phyloP scores from a whole-genome alignment of 805 yeast species.

The Cyberlindnera amylophila region DNA sequence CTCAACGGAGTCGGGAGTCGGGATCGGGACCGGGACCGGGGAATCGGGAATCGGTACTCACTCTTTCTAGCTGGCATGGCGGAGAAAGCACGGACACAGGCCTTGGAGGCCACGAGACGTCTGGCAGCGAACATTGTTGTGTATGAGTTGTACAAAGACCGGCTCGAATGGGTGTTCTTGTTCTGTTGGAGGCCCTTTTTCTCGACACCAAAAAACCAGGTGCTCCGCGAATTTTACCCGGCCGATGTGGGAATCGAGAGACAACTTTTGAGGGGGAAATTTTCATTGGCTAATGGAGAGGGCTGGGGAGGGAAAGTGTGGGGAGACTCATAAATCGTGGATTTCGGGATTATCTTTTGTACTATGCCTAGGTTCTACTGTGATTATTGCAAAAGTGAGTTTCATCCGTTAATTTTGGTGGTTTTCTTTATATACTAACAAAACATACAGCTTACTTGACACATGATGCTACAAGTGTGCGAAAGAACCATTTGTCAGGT shows the following conservation, averaged over 20 bases:
- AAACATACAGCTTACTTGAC: slow-evolving; percentile 58
- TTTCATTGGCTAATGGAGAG: slow-evolving; percentile 10
- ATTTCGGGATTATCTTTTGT: too few species aligned
- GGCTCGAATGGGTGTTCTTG: slow-evolving; percentile 1
- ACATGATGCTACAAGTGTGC: slow-evolving; percentile 83
- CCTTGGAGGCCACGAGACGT: slow-evolving; percentile 24
- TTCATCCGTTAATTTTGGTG: too few species aligned
- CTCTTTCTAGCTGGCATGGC: slow-evolving; percentile 32
- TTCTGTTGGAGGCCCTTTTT: not conserved
- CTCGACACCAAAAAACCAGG: not conserved
- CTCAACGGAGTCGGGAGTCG: too few species aligned
- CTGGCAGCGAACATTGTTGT: slow-evolving; percentile 25
- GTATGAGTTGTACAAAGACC: not conserved
- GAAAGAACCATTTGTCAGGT: slow-evolving; percentile 77
- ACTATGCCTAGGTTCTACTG: slow-evolving; percentile 70
- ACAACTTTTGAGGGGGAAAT: slow-evolving; percentile 1
- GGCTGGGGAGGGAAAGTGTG: not conserved
- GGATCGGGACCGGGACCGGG: slow-evolving; percentile 1
- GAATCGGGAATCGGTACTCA: slow-evolving; percentile 5
- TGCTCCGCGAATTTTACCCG: not conserved
- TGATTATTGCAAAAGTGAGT: slow-evolving; percentile 68
- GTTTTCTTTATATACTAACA: slow-evolving; percentile 6
- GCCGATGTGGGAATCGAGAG: not conserved
- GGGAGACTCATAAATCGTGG: not conserved
- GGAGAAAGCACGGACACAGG: slow-evolving; percentile 34